A percentile compares a stretch with the other conserved stretches of the same genome.
Conservation (phyloP, 306 rosid species). For the Cyclanthera cordifolia region DNA sequence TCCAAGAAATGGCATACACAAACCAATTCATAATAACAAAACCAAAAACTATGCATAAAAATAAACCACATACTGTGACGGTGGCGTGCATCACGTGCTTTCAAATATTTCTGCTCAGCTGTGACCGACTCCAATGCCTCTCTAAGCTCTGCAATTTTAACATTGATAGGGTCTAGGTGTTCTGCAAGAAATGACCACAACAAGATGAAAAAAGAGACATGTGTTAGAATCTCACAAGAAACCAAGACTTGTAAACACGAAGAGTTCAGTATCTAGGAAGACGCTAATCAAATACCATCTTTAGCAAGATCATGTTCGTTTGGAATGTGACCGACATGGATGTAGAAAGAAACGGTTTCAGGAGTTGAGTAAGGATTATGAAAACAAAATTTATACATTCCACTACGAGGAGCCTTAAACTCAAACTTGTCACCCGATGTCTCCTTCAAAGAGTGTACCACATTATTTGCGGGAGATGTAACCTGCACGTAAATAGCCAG, state of each 20-base stretch:
- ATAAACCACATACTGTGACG: conserved; percentile 74
- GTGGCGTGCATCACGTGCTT: conserved; percentile 86
- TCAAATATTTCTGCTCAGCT: conserved; percentile 84
- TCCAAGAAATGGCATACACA: not conserved
- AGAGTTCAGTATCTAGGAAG: conserved; percentile 6
- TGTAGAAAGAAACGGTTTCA: conserved; percentile 95
- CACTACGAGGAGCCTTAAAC: conserved; percentile 73
- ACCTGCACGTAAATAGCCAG: conserved; percentile 37
- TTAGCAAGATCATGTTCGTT: conserved; percentile 84
- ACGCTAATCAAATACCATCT: conserved; percentile 51
- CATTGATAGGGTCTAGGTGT: conserved; percentile 97
- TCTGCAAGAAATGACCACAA: conserved; percentile 41
- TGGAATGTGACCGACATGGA: conserved; percentile 95
- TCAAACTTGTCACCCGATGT: conserved; percentile 85
- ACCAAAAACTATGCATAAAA: not conserved
- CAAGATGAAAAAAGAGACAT: not conserved
- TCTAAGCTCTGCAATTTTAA: conserved; percentile 93
- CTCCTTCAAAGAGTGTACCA: conserved; percentile 59
- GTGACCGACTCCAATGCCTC: conserved; percentile 93
- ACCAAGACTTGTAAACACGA: not conserved
- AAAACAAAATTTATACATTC: conserved; percentile 93
- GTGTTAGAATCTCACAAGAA: not conserved
- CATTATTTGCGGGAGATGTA: conserved; percentile 67
- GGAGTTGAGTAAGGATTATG: conserved; percentile 92
- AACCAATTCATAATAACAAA: not conserved